A percentile compares a stretch with the other conserved stretches of the same genome.
Evolutionary conservation across 768 basidiomycete genomes (phyloP).

Genomic region (Holtermannia corniformis): DNA sequence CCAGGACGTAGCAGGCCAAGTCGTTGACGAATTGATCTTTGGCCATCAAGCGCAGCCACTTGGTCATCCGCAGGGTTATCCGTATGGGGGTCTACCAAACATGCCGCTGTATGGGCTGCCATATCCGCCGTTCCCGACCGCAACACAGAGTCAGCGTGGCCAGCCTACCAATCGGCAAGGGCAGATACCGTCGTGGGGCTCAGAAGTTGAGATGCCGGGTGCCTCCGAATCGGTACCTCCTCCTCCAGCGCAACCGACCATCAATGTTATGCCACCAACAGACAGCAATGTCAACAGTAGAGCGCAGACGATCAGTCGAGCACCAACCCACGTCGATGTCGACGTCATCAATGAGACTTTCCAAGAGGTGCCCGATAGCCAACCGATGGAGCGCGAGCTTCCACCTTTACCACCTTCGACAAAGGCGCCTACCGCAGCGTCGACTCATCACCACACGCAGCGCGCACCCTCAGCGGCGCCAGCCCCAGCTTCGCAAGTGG

Average conservation of each 20-base stretch:
- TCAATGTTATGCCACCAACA: constrained; percentile 36
- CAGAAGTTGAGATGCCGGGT: constrained; percentile 32
- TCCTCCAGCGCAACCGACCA: constrained; percentile 22
- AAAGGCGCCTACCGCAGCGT: constrained; percentile 6
- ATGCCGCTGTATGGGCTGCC: not conserved
- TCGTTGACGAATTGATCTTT: not conserved
- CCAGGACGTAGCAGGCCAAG: not conserved
- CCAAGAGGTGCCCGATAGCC: constrained; percentile 1
- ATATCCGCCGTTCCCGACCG: no score
- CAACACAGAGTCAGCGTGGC: no score
- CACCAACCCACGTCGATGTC: constrained; percentile 14
- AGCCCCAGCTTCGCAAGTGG: constrained; percentile 1
- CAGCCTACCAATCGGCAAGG: not conserved
- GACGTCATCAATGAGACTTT: constrained; percentile 8
- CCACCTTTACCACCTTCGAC: constrained; percentile 16
- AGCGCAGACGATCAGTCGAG: constrained; percentile 1
- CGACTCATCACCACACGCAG: not conserved
- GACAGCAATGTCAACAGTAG: constrained; percentile 20
- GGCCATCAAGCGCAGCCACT: not conserved
- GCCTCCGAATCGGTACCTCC: constrained; percentile 9
- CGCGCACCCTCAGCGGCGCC: constrained; percentile 3
- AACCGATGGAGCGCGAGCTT: constrained; percentile 12
- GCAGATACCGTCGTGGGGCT: constrained; percentile 26
- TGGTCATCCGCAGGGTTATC: not conserved
- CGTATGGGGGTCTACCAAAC: not conserved